Conservation (phyloP, 2,329 filamentous ascomycete species). For the Talaromyces rugulosus region DNA sequence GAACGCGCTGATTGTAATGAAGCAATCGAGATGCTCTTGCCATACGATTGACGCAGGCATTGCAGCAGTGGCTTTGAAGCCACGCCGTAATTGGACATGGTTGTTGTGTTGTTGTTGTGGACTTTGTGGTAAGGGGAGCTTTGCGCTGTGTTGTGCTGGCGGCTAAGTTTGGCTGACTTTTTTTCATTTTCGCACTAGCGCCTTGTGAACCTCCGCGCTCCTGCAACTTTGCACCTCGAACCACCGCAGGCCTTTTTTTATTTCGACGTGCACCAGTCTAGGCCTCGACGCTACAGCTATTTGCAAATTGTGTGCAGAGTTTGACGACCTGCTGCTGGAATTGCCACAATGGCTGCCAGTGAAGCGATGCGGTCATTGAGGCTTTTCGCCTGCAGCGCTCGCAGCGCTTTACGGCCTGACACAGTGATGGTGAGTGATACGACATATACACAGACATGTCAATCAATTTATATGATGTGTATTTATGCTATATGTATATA, state of each 20-base stretch:
- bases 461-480: neutral
- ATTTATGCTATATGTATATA: conserved; percentile 18
- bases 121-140: neutral
- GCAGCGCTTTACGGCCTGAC: conserved; percentile 31
- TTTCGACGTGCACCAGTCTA: neutral
- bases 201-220: conserved; percentile 23
- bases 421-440: conserved; percentile 30
- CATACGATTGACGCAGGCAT: conserved; percentile 36
- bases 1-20: conserved; percentile 40
- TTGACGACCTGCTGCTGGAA: neutral
- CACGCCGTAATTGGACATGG: conserved; percentile 40
- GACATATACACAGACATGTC: too few relatives aligned
- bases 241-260: neutral
- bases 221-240: conserved; percentile 18
- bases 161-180: conserved; percentile 20
- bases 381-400: conserved; percentile 35
- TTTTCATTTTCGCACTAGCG: conserved; percentile 28
- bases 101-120: neutral
- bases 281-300: neutral
- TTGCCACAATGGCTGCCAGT: conserved; percentile 31
- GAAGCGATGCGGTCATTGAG: conserved; percentile 32
- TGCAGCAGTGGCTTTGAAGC: conserved; percentile 40
- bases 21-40: conserved; percentile 26
- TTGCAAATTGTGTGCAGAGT: neutral
- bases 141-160: neutral